phyloP scores from a whole-genome alignment of 331 rosid genomes.

The Pyrus hybrid region DNA sequence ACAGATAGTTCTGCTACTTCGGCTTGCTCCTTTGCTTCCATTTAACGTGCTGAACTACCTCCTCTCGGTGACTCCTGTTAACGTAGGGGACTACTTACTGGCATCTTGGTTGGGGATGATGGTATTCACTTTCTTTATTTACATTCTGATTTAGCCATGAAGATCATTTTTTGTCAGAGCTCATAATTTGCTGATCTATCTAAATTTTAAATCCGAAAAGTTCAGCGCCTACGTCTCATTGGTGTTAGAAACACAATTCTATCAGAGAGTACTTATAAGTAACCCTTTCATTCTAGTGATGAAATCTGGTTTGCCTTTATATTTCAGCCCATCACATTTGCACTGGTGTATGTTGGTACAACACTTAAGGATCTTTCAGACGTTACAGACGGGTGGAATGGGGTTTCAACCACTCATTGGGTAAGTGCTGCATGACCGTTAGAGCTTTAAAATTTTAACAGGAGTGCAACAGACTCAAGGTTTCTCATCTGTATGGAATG shows the following conservation, averaged over 20 bases:
- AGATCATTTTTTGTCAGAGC: neutral
- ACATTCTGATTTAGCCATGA: neutral
- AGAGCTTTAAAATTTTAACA: neutral
- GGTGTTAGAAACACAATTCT: neutral
- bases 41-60: conserved; percentile 51
- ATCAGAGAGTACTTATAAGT: neutral
- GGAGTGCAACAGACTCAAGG: neutral
- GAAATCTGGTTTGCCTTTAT: neutral
- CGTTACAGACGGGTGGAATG: conserved; percentile 50
- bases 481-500: neutral
- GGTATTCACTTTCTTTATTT: conserved; percentile 16
- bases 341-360: conserved; percentile 43
- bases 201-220: neutral
- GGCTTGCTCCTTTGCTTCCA: conserved; percentile 46
- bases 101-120: conserved; percentile 59
- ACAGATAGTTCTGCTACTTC: conserved; percentile 47
- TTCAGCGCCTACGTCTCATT: neutral
- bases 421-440: conserved; percentile 20
- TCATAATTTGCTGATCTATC: neutral
- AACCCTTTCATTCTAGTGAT: no score
- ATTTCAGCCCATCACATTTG: conserved; percentile 48
- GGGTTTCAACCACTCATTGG: conserved; percentile 46
- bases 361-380: conserved; percentile 52
- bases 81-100: conserved; percentile 39
- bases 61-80: conserved; percentile 39